Conservation (phyloP, 495 filamentous ascomycete species). For the Hypoxylon intermedium region DNA sequence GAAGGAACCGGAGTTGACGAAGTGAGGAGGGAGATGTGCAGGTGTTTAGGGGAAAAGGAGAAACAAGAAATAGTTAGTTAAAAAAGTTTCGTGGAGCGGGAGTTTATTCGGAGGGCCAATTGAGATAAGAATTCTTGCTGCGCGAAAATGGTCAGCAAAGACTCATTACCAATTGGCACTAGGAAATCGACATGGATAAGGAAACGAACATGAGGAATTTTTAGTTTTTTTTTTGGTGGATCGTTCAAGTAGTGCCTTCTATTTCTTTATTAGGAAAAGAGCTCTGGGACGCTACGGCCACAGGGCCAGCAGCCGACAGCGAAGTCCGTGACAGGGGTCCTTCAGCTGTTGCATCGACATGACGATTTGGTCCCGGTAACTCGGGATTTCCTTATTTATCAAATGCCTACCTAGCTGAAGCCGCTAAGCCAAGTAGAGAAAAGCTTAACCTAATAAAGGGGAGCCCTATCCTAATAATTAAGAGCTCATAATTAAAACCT, state of each 20-base stretch:
- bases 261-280: slow-evolving; percentile 28
- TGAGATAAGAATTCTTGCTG: slow-evolving; percentile 18
- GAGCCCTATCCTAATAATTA: slow-evolving; percentile 7
- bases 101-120: slow-evolving; percentile 8
- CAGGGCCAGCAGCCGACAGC: too few species aligned
- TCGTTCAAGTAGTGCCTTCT: too few species aligned
- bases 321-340: slow-evolving; percentile 16
- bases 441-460: not conserved
- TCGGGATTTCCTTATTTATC: slow-evolving; percentile 19
- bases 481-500: too few species aligned
- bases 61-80: slow-evolving; percentile 2
- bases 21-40: not conserved
- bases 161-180: slow-evolving; percentile 27
- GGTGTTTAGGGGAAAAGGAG: slow-evolving; percentile 3
- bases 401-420: too few species aligned
- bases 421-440: slow-evolving; percentile 6
- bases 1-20: slow-evolving; percentile 9
- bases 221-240: slow-evolving; percentile 24
- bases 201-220: slow-evolving; percentile 24
- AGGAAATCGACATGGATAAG: slow-evolving; percentile 12
- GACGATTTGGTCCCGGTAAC: slow-evolving; percentile 11
- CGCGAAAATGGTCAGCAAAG: slow-evolving; percentile 25
- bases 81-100: slow-evolving; percentile 6
- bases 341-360: slow-evolving; percentile 2
- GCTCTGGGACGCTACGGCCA: slow-evolving; percentile 19